These are phyloP conservation scores for Aspergillus aculeatus DNA, from an alignment of 2,329 filamentous ascomycete species.

Conservation along the genomic window DNA sequence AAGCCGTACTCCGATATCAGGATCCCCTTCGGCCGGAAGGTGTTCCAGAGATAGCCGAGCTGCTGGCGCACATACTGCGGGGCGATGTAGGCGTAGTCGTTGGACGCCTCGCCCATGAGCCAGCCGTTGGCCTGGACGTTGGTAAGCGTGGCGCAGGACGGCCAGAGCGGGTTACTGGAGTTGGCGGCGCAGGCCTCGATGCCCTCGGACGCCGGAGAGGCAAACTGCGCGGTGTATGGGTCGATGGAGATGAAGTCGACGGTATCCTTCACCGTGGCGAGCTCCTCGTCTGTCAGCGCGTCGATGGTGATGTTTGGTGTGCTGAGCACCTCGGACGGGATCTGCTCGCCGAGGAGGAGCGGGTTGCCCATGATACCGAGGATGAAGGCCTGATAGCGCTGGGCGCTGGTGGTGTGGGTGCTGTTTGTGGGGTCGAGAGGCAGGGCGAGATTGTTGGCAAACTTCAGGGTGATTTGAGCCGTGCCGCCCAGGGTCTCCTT, in stretches of 20 bases:
- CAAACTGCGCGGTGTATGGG: constrained; percentile 57
- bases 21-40: constrained; percentile 50
- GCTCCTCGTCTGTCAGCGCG: constrained; percentile 49
- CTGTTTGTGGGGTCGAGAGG: constrained; percentile 37
- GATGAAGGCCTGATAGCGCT: constrained; percentile 79
- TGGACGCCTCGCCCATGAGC: constrained; percentile 58
- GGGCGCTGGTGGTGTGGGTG: constrained; percentile 78
- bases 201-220: constrained; percentile 49
- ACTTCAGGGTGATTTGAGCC: constrained; percentile 42
- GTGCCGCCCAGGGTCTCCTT: constrained; percentile 46
- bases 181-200: constrained; percentile 52
- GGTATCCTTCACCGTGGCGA: constrained; percentile 52
- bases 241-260: constrained; percentile 59
- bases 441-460: constrained; percentile 54
- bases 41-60: constrained; percentile 61
- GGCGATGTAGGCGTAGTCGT: constrained; percentile 59
- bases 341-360: constrained; percentile 47
- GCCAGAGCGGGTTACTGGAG: constrained; percentile 44
- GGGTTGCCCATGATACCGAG: constrained; percentile 47
- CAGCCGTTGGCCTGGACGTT: constrained; percentile 53
- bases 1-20: constrained; percentile 58
- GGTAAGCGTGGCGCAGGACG: constrained; percentile 54
- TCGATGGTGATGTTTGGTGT: constrained; percentile 43
- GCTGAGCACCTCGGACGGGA: constrained; percentile 43
- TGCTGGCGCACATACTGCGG: constrained; percentile 49